Evolutionary conservation across 306 rosid genomes (phyloP).

Genomic region (Fragaria vesca): DNA sequence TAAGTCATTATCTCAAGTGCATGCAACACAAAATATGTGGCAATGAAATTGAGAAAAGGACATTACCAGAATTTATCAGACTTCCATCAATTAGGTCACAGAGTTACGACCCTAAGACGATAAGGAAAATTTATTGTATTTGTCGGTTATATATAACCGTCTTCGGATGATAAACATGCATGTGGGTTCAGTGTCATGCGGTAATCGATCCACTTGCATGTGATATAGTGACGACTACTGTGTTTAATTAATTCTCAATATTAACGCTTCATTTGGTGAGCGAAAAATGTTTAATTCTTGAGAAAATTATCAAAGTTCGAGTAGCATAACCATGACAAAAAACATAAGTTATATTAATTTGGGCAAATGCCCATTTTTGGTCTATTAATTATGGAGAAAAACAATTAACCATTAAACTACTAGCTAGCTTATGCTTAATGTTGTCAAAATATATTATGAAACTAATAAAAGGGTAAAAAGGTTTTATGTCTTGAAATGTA

Average conservation of each 20-base stretch:
- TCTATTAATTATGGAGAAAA: neutral
- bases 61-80: slow-evolving; percentile 6
- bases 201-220: neutral
- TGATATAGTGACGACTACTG: neutral
- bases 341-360: neutral
- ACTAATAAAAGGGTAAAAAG: neutral
- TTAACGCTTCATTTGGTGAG: neutral
- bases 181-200: neutral
- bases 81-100: slow-evolving; percentile 1
- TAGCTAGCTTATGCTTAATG: neutral
- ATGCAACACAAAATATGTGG: slow-evolving; percentile 9
- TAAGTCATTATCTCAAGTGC: neutral
- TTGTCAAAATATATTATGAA: neutral
- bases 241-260: neutral
- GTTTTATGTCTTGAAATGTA: neutral
- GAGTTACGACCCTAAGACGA: neutral
- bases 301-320: neutral
- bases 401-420: neutral
- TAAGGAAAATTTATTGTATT: slow-evolving; percentile 3
- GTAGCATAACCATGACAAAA: neutral
- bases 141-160: neutral
- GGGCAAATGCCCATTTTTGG: neutral
- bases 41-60: neutral
- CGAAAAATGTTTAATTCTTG: neutral
- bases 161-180: neutral